These are phyloP conservation scores for Laburnicola sp. DNA, from an alignment of 2,329 filamentous ascomycete species.

Conservation along the genomic window DNA sequence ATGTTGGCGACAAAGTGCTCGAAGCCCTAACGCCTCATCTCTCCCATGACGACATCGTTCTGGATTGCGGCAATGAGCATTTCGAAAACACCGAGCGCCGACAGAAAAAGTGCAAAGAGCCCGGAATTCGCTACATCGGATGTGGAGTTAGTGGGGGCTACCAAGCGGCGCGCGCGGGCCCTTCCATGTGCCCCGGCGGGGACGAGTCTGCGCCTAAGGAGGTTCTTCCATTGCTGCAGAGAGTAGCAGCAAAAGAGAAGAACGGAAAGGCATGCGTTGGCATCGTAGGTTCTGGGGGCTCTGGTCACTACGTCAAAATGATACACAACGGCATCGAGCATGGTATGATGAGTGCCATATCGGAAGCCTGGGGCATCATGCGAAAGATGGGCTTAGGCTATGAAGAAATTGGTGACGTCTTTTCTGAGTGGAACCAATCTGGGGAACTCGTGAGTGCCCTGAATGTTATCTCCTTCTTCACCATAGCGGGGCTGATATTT, in stretches of 20 bases:
- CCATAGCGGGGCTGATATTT: constrained; percentile 7
- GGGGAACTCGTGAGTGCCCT: constrained; percentile 56
- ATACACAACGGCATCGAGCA: constrained; percentile 75
- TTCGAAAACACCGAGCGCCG: constrained; percentile 66
- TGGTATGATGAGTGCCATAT: constrained; percentile 67
- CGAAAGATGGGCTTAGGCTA: constrained; percentile 60
- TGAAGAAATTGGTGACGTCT: constrained; percentile 63
- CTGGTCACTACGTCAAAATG: constrained; percentile 76
- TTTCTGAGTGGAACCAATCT: constrained; percentile 62
- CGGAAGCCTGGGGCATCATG: constrained; percentile 68
- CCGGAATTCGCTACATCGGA: constrained; percentile 67
- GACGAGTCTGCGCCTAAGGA: constrained; percentile 60
- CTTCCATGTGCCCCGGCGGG: constrained; percentile 69
- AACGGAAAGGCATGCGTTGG: constrained; percentile 63
- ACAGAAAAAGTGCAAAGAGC: constrained; percentile 59
- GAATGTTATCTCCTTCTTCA: neutral
- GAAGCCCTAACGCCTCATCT: constrained; percentile 56
- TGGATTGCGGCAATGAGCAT: constrained; percentile 71
- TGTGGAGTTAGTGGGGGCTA: constrained; percentile 72
- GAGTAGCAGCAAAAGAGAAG: constrained; percentile 64
- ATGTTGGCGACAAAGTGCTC: constrained; percentile 53
- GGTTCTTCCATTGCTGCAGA: constrained; percentile 63
- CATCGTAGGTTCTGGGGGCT: constrained; percentile 63
- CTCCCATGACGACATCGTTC: constrained; percentile 64
- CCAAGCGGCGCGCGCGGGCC: constrained; percentile 66